Conservation (phyloP, 495 filamentous ascomycete species). For the Chaetomium cochliodes region DNA sequence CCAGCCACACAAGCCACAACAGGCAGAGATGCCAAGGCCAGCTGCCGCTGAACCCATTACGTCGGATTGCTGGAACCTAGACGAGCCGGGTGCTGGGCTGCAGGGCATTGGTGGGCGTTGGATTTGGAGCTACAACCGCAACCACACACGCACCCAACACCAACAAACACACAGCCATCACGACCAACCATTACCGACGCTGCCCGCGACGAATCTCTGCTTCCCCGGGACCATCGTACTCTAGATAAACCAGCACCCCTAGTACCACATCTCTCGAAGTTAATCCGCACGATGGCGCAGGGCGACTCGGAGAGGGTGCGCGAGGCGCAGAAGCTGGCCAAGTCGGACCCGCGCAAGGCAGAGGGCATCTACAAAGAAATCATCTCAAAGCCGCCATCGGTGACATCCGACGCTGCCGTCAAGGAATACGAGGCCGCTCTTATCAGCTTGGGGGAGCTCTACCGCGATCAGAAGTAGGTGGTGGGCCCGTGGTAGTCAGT, state of each 20-base stretch:
- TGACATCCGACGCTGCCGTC: slow-evolving; percentile 74
- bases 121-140: slow-evolving; percentile 23
- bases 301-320: slow-evolving; percentile 50
- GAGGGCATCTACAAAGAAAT: slow-evolving; percentile 83
- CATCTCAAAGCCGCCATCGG: slow-evolving; percentile 77
- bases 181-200: background rate
- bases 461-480: slow-evolving; percentile 76
- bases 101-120: slow-evolving; percentile 17
- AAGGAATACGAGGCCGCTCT: slow-evolving; percentile 84
- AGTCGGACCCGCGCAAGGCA: slow-evolving; percentile 74
- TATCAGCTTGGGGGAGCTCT: slow-evolving; percentile 84
- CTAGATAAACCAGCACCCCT: background rate
- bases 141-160: slow-evolving; percentile 19
- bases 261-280: background rate
- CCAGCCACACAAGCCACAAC: slow-evolving; percentile 27
- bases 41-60: slow-evolving; percentile 29
- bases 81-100: slow-evolving; percentile 5
- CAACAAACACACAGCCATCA: slow-evolving; percentile 14
- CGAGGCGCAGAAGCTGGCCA: slow-evolving; percentile 80
- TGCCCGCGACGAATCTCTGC: slow-evolving; percentile 1
- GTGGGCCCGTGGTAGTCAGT: slow-evolving; percentile 23
- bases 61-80: slow-evolving; percentile 38
- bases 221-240: background rate
- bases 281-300: slow-evolving; percentile 42
- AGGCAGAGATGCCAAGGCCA: slow-evolving; percentile 20